Conservation (phyloP, 352 stramenopile species). For the Ophiocytium majus region DNA sequence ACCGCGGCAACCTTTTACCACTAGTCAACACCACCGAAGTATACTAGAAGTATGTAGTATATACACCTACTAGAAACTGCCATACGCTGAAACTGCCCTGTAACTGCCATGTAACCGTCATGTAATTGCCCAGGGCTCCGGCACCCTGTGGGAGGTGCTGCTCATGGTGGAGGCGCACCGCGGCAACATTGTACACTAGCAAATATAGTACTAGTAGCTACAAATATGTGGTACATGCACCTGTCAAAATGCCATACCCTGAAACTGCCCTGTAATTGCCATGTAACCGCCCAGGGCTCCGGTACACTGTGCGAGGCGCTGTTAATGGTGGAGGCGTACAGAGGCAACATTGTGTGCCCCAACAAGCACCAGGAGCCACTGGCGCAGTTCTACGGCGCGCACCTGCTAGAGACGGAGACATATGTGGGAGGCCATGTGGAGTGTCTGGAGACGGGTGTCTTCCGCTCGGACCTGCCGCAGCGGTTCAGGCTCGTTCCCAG, state of each 20-base stretch:
- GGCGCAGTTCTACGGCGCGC: constrained; percentile 82
- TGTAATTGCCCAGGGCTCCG: constrained; percentile 74
- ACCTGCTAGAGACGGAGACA: constrained; percentile 94
- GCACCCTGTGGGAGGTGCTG: constrained; percentile 96
- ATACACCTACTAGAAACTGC: too few relatives aligned
- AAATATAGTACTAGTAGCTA: too few relatives aligned
- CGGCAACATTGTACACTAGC: too few relatives aligned
- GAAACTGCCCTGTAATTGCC: too few relatives aligned
- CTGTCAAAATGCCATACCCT: too few relatives aligned
- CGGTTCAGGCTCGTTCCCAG: constrained; percentile 90
- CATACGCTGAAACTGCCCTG: too few relatives aligned
- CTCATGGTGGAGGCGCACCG: constrained; percentile 96
- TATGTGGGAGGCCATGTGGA: constrained; percentile 99
- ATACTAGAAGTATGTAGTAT: too few relatives aligned
- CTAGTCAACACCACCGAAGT: too few relatives aligned
- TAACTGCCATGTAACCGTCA: too few relatives aligned
- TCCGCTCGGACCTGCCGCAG: constrained; percentile 93
- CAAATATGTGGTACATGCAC: too few relatives aligned
- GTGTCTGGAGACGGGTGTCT: constrained; percentile 93
- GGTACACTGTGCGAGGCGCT: constrained; percentile 97
- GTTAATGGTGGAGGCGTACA: constrained; percentile 96
- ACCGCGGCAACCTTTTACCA: too few relatives aligned
- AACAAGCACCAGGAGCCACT: constrained; percentile 87
- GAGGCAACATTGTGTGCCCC: constrained; percentile 92
- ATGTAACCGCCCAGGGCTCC: constrained; percentile 71